Evolutionary conservation across 2,329 filamentous ascomycete species (phyloP).

Genomic region (Davidsoniella eucalypti): DNA sequence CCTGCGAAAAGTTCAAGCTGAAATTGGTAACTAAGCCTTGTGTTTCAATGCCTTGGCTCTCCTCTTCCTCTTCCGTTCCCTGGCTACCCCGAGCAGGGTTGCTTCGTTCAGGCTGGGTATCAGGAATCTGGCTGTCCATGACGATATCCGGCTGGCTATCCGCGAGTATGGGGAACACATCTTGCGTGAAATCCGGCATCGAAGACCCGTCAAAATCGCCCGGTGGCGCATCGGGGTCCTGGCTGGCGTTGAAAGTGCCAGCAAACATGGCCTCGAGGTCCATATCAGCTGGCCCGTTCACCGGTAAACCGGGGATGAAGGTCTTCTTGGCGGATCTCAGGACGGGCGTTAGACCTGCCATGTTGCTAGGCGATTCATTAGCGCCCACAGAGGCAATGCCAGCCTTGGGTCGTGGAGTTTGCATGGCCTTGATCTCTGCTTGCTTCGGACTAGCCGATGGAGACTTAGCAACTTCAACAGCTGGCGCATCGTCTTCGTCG

Average conservation of each 20-base stretch:
- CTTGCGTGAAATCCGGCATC: conserved; percentile 12
- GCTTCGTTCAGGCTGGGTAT: conserved; percentile 20
- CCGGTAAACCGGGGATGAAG: conserved; percentile 52
- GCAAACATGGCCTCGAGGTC: conserved; percentile 83
- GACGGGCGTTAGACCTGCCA: conserved; percentile 40
- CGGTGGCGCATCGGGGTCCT: conserved; percentile 22
- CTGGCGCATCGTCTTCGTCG: conserved; percentile 39
- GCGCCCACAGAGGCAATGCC: conserved; percentile 19
- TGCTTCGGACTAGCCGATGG: conserved; percentile 16
- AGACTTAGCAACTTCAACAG: conserved; percentile 16
- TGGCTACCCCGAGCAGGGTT: too few relatives aligned
- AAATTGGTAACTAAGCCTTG: conserved; percentile 8
- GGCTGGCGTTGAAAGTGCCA: conserved; percentile 63
- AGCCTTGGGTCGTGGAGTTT: conserved; percentile 32
- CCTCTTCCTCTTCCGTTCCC: conserved; percentile 16
- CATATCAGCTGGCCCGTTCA: conserved; percentile 44
- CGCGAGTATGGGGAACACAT: conserved; percentile 16
- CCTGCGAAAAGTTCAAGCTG: conserved; percentile 37
- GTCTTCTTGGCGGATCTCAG: conserved; percentile 52
- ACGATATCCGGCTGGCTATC: conserved; percentile 27
- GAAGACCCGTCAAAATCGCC: conserved; percentile 1
- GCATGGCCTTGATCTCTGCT: conserved; percentile 16
- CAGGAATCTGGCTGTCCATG: conserved; percentile 27
- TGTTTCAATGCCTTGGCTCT: conserved; percentile 19
- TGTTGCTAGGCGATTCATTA: conserved; percentile 27